Conservation (phyloP, 1,284 basidiomycete genomes). For the Puccinia horiana region DNA sequence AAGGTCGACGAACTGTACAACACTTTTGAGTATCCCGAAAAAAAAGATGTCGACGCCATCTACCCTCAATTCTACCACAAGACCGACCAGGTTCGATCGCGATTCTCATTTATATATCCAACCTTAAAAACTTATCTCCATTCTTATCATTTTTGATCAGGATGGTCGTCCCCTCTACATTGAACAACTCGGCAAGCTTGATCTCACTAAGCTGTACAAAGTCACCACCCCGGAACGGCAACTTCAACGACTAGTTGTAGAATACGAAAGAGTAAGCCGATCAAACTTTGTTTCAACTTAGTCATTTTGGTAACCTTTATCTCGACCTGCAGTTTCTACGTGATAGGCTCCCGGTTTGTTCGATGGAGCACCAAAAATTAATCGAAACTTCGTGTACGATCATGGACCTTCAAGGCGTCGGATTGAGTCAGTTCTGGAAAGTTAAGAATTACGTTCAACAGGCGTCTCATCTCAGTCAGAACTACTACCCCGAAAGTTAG, state of each 20-base stretch:
- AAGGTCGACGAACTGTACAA: slow-evolving; percentile 81
- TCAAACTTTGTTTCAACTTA: slow-evolving; percentile 61
- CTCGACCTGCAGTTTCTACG: slow-evolving; percentile 46
- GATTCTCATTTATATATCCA: neutral
- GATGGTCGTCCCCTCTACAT: slow-evolving; percentile 95
- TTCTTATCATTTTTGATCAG: slow-evolving; percentile 59
- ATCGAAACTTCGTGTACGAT: slow-evolving; percentile 99
- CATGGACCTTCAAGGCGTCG: slow-evolving; percentile 84
- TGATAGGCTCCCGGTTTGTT: slow-evolving; percentile 73
- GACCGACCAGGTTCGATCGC: slow-evolving; percentile 73
- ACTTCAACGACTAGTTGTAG: slow-evolving; percentile 81
- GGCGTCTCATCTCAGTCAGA: slow-evolving; percentile 80
- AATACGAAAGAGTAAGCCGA: slow-evolving; percentile 86
- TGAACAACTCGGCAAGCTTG: slow-evolving; percentile 85
- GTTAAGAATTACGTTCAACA: slow-evolving; percentile 88
- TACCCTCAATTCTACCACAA: slow-evolving; percentile 95
- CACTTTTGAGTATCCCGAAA: slow-evolving; percentile 86
- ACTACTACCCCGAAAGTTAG: slow-evolving; percentile 66
- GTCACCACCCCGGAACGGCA: slow-evolving; percentile 85
- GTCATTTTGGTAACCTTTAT: neutral
- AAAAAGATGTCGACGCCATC: slow-evolving; percentile 78
- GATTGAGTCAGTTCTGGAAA: slow-evolving; percentile 79
- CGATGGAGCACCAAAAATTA: slow-evolving; percentile 71
- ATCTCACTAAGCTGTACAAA: slow-evolving; percentile 78
- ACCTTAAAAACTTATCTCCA: neutral